Evolutionary conservation across 1,139 yeast species (phyloP), one percentile per base, ranked within the genome.

Genomic region (Diutina scorzettiae): DNA sequence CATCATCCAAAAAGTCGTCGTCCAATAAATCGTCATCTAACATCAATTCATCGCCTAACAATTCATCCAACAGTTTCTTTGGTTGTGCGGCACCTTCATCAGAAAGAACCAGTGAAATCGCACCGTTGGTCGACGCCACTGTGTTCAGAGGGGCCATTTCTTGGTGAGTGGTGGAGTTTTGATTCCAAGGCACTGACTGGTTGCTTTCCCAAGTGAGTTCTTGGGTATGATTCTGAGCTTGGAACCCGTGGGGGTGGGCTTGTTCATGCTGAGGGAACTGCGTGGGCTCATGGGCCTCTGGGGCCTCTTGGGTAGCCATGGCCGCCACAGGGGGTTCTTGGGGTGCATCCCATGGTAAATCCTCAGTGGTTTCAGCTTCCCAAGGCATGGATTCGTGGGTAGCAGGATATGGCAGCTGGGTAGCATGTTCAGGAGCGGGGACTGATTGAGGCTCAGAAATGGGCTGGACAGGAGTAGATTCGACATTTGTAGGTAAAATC

Each of bases 21-120:
- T 68, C 71, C 37, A 64, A 62, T n/a, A 68, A 57, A 5, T 44
- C 46, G 19, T 44, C 46, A 18, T 44, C 46, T 19, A 42, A 23
- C 16, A 43, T 33, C 31, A 66, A 48, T 31, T 68, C 76, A 44
- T 74, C 80, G 11, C 41, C 51, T 45, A 53, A 51, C 17, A 54
- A 45, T 6, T 45, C 46, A 21, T 51, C 54, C 9, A 51, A 41
- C 21, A 45, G 44, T 5, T 29, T 37, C 19, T 28, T 28, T 5
- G 23, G 18, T 23, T 32, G 30, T 12, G 28, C 18, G 16, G 19
- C 21, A 18, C 14, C 17, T 18, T 7, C 12, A 17, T 31, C 34
- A 7, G 20, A 14, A 17, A 31, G 21, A 7, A 17, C 34, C 34
- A 31, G 34, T 21, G 34, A 31, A 14, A 17, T 8, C 17, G 32